Evolutionary conservation across 2,329 filamentous ascomycete genomes (phyloP), one percentile per base, ranked within the genome.

Genomic region (Talaromyces sp.): DNA sequence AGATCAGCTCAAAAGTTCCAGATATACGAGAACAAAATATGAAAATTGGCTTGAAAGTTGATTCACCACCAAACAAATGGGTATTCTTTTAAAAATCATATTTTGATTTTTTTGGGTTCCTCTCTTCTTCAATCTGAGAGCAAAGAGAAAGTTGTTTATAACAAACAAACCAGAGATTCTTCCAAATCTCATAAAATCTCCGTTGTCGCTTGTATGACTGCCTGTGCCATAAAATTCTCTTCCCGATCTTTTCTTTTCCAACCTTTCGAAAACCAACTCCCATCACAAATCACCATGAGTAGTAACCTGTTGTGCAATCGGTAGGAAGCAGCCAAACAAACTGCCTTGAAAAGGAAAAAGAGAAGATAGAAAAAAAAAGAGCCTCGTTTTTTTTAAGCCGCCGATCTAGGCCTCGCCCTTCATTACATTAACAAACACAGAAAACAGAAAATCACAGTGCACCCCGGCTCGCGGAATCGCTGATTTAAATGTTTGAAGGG

Each of bases 401-500:
- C 21, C 52, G 37, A 43, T 43, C 41, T 19, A 33, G 17, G 22
- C 37, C 17, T 45, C 39, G 37, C 39, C 54, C 45, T 48, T 50
- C 41, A 56, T 56, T 56, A 56, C 41, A 56, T 48, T 39, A 50
- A 56, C 54, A 50, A 56, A 50, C 25, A 56, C 48, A 52, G 36
- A 37, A 56, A 28, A 56, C 41, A 48, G 43, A 50, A 56, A 48
- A 56, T 57, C 41, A 57, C 33, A 45, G 40, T 56, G 48, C 45
- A 57, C 46, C 53, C 53, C 58, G 48, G 58, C 46, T 57, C 35
- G 58, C 53, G 45, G 46, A 55, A 48, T 37, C 19, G 53, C 50
- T 51, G 54, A 39, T 54, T 88, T 93, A 96, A 88, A 97, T 94
- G 83, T 90, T 91, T 76, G 91, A 95, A 80, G 91, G 91, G 86